Percentiles rank a stretch among this genome's conserved stretches.
Conservation (phyloP, 2,329 filamentous ascomycete genomes). For the Dothiorella sarmentorum region DNA sequence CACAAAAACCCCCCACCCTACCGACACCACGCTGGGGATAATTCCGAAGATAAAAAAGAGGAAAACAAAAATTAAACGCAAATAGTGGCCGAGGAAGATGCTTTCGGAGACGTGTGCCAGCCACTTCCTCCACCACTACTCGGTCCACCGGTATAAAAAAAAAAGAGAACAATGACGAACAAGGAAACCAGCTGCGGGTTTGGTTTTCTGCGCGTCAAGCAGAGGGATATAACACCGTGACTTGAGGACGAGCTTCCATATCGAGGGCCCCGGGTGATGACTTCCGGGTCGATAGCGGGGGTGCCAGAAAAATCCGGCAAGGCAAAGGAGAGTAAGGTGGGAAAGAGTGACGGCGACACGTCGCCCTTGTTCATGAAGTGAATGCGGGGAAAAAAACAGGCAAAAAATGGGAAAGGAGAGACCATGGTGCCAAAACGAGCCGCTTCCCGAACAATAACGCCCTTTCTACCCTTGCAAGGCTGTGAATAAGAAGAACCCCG, state of each 20-base stretch:
- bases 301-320: not conserved
- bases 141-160: conserved; percentile 12
- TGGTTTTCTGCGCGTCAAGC: conserved; percentile 14
- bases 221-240: conserved; percentile 6
- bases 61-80: conserved; percentile 11
- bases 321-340: conserved; percentile 13
- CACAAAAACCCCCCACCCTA: conserved; percentile 9
- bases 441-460: conserved; percentile 17
- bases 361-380: conserved; percentile 1
- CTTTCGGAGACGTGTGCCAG: conserved; percentile 15
- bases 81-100: conserved; percentile 13
- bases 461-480: conserved; percentile 15
- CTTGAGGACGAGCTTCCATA: conserved; percentile 14
- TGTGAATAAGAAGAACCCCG: conserved; percentile 9
- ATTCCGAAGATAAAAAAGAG: conserved; percentile 10
- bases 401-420: conserved; percentile 12
- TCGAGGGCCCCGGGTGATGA: conserved; percentile 4
- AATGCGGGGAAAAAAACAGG: conserved; percentile 4
- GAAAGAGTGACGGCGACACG: conserved; percentile 1
- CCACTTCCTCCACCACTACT: conserved; percentile 17
- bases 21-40: conserved; percentile 17
- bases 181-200: conserved; percentile 9
- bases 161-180: not conserved
- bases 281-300: conserved; percentile 16
- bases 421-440: conserved; percentile 15